A percentile compares a stretch with the other conserved stretches of the same genome.
Conservation (phyloP, 352 stramenopile genomes). For the Globisporangium apiculatum region DNA sequence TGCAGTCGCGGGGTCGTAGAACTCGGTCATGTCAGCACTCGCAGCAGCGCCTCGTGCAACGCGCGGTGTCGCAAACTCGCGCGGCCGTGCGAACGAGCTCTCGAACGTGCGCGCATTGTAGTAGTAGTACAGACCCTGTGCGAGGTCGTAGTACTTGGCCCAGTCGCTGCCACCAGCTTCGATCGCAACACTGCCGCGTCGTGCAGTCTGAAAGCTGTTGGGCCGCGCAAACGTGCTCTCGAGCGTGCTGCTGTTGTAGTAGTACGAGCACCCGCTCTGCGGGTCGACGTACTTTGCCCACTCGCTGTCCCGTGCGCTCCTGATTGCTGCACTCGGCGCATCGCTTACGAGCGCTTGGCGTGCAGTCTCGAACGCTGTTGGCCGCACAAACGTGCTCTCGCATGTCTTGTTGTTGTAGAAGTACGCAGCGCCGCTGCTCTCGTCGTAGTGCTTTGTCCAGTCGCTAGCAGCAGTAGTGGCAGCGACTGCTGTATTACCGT, state of each 20-base stretch:
- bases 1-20: conserved; percentile 31
- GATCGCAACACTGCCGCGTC: conserved; percentile 7
- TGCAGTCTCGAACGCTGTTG: neutral
- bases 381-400: conserved; percentile 52
- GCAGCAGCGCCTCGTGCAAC: conserved; percentile 12
- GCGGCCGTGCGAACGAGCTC: conserved; percentile 31
- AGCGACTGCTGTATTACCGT: neutral
- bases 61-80: conserved; percentile 36
- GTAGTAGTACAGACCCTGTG: conserved; percentile 54
- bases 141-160: conserved; percentile 55
- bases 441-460: conserved; percentile 68
- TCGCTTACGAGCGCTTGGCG: neutral
- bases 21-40: conserved; percentile 14
- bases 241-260: conserved; percentile 67
- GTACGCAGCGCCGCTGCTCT: conserved; percentile 55
- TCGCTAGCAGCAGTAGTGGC: conserved; percentile 8
- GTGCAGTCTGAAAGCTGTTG: conserved; percentile 16
- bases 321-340: too few species aligned
- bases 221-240: conserved; percentile 53
- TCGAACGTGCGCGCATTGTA: conserved; percentile 48
- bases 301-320: conserved; percentile 13
- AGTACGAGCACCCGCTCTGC: conserved; percentile 47
- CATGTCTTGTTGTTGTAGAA: conserved; percentile 43
- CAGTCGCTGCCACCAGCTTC: conserved; percentile 13
- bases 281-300: conserved; percentile 48